phyloP scores from a whole-genome alignment of 495 filamentous ascomycete species.

The Neurospora sp. region DNA sequence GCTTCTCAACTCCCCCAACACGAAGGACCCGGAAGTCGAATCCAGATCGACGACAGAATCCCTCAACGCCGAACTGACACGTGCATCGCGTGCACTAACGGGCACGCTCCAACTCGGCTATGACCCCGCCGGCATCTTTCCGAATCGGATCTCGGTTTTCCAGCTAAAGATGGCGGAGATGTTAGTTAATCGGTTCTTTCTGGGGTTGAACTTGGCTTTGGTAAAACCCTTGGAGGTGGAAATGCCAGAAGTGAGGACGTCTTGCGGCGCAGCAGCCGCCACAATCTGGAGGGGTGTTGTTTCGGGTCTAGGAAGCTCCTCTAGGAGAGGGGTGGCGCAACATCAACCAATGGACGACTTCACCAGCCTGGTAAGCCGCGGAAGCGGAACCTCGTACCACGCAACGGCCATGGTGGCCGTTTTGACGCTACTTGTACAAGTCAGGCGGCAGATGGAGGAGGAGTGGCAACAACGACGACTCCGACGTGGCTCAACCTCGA shows the following conservation, averaged over 20 bases:
- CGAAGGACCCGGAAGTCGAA: conserved; percentile 30
- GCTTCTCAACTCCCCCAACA: conserved; percentile 18
- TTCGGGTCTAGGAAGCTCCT: too few species aligned
- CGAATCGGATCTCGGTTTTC: conserved; percentile 24
- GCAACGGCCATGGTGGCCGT: conserved; percentile 29
- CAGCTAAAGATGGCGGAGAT: conserved; percentile 30
- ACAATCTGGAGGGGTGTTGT: neutral
- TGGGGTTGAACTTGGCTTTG: conserved; percentile 31
- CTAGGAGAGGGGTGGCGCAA: too few species aligned
- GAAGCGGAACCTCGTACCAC: conserved; percentile 38
- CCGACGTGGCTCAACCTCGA: neutral
- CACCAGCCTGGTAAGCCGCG: conserved; percentile 30
- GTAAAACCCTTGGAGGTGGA: neutral
- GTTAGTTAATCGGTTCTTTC: conserved; percentile 43
- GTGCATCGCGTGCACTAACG: conserved; percentile 21
- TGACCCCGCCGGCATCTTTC: conserved; percentile 23
- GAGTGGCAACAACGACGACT: conserved; percentile 23
- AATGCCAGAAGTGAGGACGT: neutral
- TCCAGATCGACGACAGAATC: neutral
- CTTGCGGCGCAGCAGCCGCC: neutral
- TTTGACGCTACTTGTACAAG: conserved; percentile 38
- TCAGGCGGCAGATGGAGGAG: conserved; percentile 39
- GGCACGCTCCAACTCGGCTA: conserved; percentile 23
- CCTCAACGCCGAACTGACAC: conserved; percentile 19
- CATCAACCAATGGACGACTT: conserved; percentile 34